phyloP scores from a whole-genome alignment of 208 protist species.

The Wallacemonas sp. region DNA sequence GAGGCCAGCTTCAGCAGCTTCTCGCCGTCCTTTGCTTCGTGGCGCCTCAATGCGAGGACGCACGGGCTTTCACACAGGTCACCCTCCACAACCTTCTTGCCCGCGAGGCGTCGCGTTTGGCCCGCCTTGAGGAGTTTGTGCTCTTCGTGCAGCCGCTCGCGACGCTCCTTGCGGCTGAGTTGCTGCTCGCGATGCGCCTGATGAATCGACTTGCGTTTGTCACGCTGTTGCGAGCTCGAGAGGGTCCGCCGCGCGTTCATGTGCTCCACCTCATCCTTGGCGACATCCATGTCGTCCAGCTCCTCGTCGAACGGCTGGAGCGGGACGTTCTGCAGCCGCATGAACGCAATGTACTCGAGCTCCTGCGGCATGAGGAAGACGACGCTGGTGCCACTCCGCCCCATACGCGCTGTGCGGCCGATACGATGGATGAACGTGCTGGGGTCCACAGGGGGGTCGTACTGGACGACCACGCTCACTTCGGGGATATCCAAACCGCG shows the following conservation, averaged over 20 bases:
- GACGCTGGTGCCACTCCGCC: conserved; percentile 89
- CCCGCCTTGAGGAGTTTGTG: conserved; percentile 39
- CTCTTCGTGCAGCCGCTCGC: conserved; percentile 64
- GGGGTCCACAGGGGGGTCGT: conserved; percentile 95
- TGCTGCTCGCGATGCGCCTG: conserved; percentile 75
- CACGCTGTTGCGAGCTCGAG: conserved; percentile 55
- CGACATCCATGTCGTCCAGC: conserved; percentile 62
- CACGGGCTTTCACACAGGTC: conserved; percentile 80
- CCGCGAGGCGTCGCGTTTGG: conserved; percentile 31
- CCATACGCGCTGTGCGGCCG: conserved; percentile 96
- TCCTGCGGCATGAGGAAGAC: conserved; percentile 95
- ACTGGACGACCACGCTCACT: conserved; percentile 97
- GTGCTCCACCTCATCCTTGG: conserved; percentile 43
- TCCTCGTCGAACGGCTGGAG: conserved; percentile 77
- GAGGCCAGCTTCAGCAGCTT: conserved; percentile 80
- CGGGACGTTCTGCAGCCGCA: conserved; percentile 88
- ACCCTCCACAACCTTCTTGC: conserved; percentile 65
- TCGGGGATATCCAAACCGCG: conserved; percentile 96
- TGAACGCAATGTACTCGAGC: conserved; percentile 92
- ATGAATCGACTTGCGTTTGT: conserved; percentile 71
- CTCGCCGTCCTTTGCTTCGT: conserved; percentile 33
- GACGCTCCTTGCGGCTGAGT: conserved; percentile 66
- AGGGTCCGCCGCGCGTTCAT: conserved; percentile 79
- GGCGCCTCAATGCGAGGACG: conserved; percentile 61
- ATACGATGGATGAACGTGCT: conserved; percentile 97